Evolutionary conservation across 495 filamentous ascomycete genomes (phyloP).

Genomic region (Penicillium longicatenatum): DNA sequence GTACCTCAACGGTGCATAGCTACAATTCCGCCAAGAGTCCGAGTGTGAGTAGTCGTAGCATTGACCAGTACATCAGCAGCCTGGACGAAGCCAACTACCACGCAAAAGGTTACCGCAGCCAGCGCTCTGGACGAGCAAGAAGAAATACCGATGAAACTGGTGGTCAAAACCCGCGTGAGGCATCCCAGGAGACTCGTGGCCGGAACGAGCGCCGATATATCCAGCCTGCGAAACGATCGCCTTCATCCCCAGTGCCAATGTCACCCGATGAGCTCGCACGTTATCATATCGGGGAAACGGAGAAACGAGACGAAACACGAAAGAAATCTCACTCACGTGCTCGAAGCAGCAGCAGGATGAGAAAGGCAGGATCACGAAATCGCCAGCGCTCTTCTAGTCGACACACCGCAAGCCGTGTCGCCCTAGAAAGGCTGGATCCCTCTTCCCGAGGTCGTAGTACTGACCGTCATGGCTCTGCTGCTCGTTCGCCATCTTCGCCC

Average conservation of each 20-base stretch:
- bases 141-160: slow-evolving; percentile 52
- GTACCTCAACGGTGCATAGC: slow-evolving; percentile 51
- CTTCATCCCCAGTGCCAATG: slow-evolving; percentile 90
- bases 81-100: slow-evolving; percentile 73
- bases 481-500: slow-evolving; percentile 79
- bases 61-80: slow-evolving; percentile 87
- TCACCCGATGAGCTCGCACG: slow-evolving; percentile 78
- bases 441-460: slow-evolving; percentile 50
- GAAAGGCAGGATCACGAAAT: slow-evolving; percentile 38
- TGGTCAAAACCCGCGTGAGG: slow-evolving; percentile 55
- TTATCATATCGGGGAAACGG: slow-evolving; percentile 49
- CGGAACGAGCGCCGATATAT: slow-evolving; percentile 66
- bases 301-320: slow-evolving; percentile 42
- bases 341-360: slow-evolving; percentile 41
- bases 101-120: slow-evolving; percentile 53
- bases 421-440: slow-evolving; percentile 37
- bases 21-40: slow-evolving; percentile 52
- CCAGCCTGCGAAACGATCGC: slow-evolving; percentile 81
- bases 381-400: slow-evolving; percentile 45
- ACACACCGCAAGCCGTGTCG: slow-evolving; percentile 48
- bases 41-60: slow-evolving; percentile 61
- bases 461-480: slow-evolving; percentile 58
- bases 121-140: slow-evolving; percentile 61
- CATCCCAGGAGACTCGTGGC: slow-evolving; percentile 67
- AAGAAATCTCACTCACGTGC: slow-evolving; percentile 43